Percentiles rank a stretch among this genome's conserved stretches.
Evolutionary conservation across 2,329 filamentous ascomycete species (phyloP).

Genomic region (Lasiodiplodia hormozganensis): DNA sequence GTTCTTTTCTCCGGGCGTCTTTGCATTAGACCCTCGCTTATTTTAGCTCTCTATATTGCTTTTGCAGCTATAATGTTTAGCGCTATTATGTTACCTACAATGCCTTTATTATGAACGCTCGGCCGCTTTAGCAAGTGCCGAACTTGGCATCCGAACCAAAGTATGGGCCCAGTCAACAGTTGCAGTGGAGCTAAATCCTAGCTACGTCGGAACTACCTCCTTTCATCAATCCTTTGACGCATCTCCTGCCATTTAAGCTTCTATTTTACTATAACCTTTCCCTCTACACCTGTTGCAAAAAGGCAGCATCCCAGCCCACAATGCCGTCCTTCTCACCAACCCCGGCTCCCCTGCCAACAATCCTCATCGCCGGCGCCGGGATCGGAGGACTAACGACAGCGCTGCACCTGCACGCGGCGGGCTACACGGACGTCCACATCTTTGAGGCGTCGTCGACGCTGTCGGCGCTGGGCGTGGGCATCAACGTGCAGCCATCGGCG

Average conservation of each 20-base stretch:
- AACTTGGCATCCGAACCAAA: neutral
- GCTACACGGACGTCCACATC: conserved; percentile 50
- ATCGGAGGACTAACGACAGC: conserved; percentile 72
- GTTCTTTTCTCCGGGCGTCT: neutral
- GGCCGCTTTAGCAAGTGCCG: conserved; percentile 13
- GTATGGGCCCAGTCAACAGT: neutral
- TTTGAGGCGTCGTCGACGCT: conserved; percentile 53
- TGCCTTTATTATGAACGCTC: neutral
- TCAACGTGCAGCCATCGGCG: conserved; percentile 56
- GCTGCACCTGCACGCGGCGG: conserved; percentile 56
- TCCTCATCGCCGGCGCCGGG: conserved; percentile 69
- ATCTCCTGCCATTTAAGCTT: neutral
- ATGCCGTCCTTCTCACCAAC: conserved; percentile 1
- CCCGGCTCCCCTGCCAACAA: conserved; percentile 1
- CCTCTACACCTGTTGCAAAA: neutral
- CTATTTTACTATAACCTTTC: neutral
- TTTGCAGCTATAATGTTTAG: neutral
- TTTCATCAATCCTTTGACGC: neutral
- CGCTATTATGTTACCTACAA: neutral
- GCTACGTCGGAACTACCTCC: too few species aligned
- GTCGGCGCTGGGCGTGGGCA: conserved; percentile 54
- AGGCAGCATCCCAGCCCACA: neutral
- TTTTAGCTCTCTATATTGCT: neutral
- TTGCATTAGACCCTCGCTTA: neutral
- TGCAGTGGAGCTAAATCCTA: neutral